phyloP scores from a whole-genome alignment of 169 alveolate genomes.

The Plasmodium billcollinsi region DNA sequence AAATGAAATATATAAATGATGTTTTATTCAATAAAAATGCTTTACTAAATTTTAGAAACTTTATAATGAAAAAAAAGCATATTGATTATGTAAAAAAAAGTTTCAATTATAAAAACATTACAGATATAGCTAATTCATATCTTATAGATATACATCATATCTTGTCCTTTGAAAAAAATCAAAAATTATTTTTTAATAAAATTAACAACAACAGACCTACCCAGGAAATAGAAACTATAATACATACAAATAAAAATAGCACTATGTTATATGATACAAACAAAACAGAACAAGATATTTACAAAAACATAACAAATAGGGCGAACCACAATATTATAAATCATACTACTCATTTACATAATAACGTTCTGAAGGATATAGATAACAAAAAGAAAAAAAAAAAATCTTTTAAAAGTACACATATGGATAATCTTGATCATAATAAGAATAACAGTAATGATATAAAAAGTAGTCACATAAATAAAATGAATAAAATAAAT shows the following conservation, averaged over 20 bases:
- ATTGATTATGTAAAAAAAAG: slow-evolving; percentile 29
- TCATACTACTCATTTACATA: too few species aligned
- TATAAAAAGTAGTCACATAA: too few species aligned
- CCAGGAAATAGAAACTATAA: slow-evolving; percentile 13
- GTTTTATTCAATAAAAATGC: slow-evolving; percentile 1
- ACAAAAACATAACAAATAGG: not conserved
- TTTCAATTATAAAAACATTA: not conserved
- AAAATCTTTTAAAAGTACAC: too few species aligned
- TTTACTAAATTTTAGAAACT: slow-evolving; percentile 19
- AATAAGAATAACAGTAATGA: too few species aligned
- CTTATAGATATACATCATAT: slow-evolving; percentile 26
- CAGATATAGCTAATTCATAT: not conserved
- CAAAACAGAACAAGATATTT: not conserved
- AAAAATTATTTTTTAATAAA: slow-evolving; percentile 9
- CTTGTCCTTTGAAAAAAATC: slow-evolving; percentile 23
- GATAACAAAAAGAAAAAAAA: too few species aligned
- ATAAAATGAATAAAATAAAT: too few species aligned
- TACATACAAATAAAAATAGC: not conserved
- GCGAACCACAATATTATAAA: too few species aligned
- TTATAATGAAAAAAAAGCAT: slow-evolving; percentile 26
- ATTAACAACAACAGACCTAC: not conserved
- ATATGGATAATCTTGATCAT: too few species aligned
- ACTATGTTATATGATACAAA: not conserved
- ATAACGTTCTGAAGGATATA: too few species aligned
- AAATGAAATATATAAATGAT: slow-evolving; percentile 11